Evolutionary conservation across 768 basidiomycete genomes (phyloP).

Genomic region (Filobasidium floriforme): DNA sequence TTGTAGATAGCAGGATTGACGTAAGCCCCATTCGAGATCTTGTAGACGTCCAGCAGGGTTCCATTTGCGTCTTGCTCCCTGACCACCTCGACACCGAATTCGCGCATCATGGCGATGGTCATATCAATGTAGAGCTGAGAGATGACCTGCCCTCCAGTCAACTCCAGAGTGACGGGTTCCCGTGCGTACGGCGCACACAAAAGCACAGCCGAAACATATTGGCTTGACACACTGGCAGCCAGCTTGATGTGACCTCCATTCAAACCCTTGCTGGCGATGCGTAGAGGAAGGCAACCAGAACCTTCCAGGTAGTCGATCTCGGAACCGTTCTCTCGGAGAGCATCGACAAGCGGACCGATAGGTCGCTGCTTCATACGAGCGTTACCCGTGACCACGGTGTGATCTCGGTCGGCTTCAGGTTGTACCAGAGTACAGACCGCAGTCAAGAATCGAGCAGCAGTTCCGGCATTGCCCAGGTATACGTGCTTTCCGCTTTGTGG

Average conservation of each 20-base stretch:
- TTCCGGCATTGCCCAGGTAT: constrained; percentile 95
- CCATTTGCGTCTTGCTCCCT: constrained; percentile 60
- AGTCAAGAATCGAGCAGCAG: constrained; percentile 93
- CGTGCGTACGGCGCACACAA: constrained; percentile 90
- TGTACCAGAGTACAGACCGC: constrained; percentile 88
- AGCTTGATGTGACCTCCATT: constrained; percentile 74
- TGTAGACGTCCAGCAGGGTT: constrained; percentile 67
- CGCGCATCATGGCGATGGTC: constrained; percentile 96
- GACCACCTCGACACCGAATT: constrained; percentile 72
- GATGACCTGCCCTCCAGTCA: constrained; percentile 90
- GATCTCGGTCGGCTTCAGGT: constrained; percentile 33
- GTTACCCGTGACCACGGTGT: constrained; percentile 87
- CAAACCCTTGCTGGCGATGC: constrained; percentile 61
- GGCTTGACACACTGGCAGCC: constrained; percentile 88
- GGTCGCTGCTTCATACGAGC: constrained; percentile 98
- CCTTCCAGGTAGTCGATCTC: constrained; percentile 69
- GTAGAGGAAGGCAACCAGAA: constrained; percentile 75
- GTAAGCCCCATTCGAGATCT: constrained; percentile 71
- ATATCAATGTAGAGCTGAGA: constrained; percentile 99
- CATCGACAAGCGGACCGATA: constrained; percentile 87
- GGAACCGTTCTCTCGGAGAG: constrained; percentile 72
- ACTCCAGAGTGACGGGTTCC: constrained; percentile 74
- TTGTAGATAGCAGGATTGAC: constrained; percentile 68
- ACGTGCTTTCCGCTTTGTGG: constrained; percentile 76
- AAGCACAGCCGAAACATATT: constrained; percentile 95